Conservation (phyloP, 768 basidiomycete genomes). For the Collybiopsis luxurians region DNA sequence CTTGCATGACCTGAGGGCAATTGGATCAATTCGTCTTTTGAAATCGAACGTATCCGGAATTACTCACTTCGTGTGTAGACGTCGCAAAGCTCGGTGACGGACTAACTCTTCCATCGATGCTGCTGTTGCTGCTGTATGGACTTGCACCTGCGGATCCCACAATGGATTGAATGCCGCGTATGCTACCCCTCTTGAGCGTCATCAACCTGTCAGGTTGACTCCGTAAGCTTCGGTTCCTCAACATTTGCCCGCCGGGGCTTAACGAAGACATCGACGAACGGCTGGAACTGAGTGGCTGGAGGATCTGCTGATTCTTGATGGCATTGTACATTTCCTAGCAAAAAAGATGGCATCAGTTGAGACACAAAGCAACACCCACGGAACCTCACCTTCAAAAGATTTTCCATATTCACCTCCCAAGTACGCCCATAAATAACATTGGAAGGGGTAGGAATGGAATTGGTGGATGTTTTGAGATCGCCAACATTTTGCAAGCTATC, state of each 20-base stretch:
- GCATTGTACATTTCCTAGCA: conserved; percentile 94
- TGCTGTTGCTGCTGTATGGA: conserved; percentile 83
- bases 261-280: conserved; percentile 56
- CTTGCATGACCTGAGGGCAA: conserved; percentile 62
- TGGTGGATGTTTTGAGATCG: conserved; percentile 24
- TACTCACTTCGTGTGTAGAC: conserved; percentile 74
- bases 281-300: conserved; percentile 68
- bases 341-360: conserved; percentile 6
- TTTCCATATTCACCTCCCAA: conserved; percentile 90
- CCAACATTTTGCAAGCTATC: conserved; percentile 58
- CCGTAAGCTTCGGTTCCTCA: conserved; percentile 73
- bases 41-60: neutral
- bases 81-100: conserved; percentile 94
- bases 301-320: conserved; percentile 87
- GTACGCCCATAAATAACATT: conserved; percentile 52
- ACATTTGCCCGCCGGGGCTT: conserved; percentile 47
- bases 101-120: conserved; percentile 85
- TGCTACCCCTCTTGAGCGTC: conserved; percentile 86
- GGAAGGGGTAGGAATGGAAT: conserved; percentile 23
- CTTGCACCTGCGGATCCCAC: conserved; percentile 65
- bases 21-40: no score
- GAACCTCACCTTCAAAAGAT: conserved; percentile 67
- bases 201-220: conserved; percentile 68
- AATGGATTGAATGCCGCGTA: conserved; percentile 84
- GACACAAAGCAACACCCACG: neutral